Conservation (phyloP, 176 grass and related monocot genomes). For the Oryza australiensis region DNA sequence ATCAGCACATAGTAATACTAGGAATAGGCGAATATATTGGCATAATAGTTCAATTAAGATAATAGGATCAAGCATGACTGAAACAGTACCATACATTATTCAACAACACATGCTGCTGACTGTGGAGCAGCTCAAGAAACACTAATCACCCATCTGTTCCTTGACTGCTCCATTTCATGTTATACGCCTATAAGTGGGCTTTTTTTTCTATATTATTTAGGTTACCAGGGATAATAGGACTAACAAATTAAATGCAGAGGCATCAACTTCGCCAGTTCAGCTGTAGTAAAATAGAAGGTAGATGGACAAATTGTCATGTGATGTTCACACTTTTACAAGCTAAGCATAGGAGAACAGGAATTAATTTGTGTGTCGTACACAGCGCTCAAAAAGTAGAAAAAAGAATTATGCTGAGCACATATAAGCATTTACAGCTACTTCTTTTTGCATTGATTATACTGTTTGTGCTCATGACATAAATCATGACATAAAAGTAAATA, state of each 20-base stretch:
- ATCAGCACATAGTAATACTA: not conserved
- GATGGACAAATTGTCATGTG: not conserved
- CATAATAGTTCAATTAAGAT: slow-evolving; percentile 18
- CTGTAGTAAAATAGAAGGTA: slow-evolving; percentile 1
- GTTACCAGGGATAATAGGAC: not conserved
- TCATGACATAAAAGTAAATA: slow-evolving; percentile 22
- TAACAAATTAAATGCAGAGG: slow-evolving; percentile 15
- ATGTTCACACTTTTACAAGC: not conserved
- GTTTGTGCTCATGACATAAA: not conserved
- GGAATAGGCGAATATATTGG: slow-evolving; percentile 13
- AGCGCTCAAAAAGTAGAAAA: not conserved
- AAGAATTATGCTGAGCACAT: not conserved
- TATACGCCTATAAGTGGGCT: not conserved
- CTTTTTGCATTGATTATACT: not conserved
- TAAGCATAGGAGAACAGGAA: not conserved
- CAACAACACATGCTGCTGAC: slow-evolving; percentile 11
- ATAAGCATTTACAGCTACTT: slow-evolving; percentile 5
- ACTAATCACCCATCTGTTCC: slow-evolving; percentile 1
- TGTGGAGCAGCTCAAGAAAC: not conserved
- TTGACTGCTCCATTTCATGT: slow-evolving; percentile 19
- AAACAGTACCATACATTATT: slow-evolving; percentile 7
- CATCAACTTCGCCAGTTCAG: slow-evolving; percentile 11
- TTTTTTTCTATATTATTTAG: not conserved
- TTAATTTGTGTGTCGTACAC: not conserved
- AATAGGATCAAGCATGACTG: slow-evolving; percentile 1